Percentiles rank a stretch among this genome's conserved stretches.
Evolutionary conservation across 2,329 filamentous ascomycete species (phyloP).

Genomic region (Magnaporthiopsis rhizophila): DNA sequence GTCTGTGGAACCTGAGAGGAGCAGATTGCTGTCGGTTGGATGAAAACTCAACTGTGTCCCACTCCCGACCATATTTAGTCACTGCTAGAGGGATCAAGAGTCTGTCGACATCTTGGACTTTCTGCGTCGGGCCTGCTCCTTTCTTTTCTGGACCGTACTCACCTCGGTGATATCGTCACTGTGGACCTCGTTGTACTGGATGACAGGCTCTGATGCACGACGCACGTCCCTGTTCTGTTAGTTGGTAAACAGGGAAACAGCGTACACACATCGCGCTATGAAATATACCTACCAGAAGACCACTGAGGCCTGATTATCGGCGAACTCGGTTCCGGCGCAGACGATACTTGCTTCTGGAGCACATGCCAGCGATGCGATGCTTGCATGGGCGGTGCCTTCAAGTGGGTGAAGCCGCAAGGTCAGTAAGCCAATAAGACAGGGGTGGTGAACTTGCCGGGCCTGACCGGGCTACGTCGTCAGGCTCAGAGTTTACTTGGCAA

Average conservation of each 20-base stretch:
- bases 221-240: conserved; percentile 46
- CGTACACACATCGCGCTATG: background rate
- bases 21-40: conserved; percentile 48
- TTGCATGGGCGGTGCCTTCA: conserved; percentile 12
- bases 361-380: conserved; percentile 58
- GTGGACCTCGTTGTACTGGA: conserved; percentile 56
- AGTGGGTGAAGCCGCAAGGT: background rate
- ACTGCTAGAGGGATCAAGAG: background rate
- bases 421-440: conserved; percentile 1
- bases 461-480: too few species aligned
- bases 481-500: conserved; percentile 18
- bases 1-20: conserved; percentile 73
- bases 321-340: conserved; percentile 66
- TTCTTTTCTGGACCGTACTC: background rate
- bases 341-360: conserved; percentile 48
- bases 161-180: conserved; percentile 60
- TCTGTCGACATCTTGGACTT: background rate
- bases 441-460: conserved; percentile 13
- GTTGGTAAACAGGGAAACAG: conserved; percentile 6
- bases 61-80: conserved; percentile 10
- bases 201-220: conserved; percentile 34
- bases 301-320: conserved; percentile 54
- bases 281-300: conserved; percentile 43
- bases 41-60: conserved; percentile 48
- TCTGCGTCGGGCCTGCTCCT: background rate